These are phyloP conservation scores for Talaromyces sp. DNA, from an alignment of 2,329 filamentous ascomycete species.

Conservation along the genomic window DNA sequence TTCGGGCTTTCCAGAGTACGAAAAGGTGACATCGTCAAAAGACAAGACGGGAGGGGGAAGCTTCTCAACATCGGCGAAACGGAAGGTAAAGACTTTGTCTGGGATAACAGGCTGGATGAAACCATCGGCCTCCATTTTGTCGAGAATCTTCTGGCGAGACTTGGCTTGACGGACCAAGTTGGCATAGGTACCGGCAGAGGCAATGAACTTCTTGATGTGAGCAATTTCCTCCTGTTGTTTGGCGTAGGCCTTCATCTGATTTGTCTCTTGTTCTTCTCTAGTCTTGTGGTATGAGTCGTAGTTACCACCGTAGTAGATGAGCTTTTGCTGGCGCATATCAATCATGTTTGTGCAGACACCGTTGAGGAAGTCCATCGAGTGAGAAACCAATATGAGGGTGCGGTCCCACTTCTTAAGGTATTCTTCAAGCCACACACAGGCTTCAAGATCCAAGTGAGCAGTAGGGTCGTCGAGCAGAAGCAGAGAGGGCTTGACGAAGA, in stretches of 20 bases:
- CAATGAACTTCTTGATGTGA: conserved; percentile 99
- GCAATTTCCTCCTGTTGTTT: conserved; percentile 99
- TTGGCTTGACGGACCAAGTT: conserved; percentile 99
- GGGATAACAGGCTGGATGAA: conserved; percentile 86
- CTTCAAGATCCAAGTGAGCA: conserved; percentile 97
- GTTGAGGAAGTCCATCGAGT: conserved; percentile 98
- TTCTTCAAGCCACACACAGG: conserved; percentile 99
- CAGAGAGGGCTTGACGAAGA: conserved; percentile 96
- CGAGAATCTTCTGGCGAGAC: conserved; percentile 98
- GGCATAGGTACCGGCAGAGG: conserved; percentile 98
- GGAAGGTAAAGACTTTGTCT: conserved; percentile 92
- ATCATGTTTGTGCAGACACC: conserved; percentile 98
- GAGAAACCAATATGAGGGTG: conserved; percentile 91
- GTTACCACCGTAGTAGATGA: conserved; percentile 99
- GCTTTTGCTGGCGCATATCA: conserved; percentile 85
- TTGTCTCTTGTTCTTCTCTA: conserved; percentile 85
- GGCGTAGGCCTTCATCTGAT: conserved; percentile 97
- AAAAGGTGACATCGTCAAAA: conserved; percentile 96
- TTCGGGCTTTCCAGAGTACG: conserved; percentile 81
- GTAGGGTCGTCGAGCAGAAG: conserved; percentile 97
- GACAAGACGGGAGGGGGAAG: conserved; percentile 95
- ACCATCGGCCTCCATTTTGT: conserved; percentile 99
- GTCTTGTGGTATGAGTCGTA: conserved; percentile 99
- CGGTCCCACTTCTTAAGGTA: conserved; percentile 99
- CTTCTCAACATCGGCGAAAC: conserved; percentile 98